Base-by-base conservation (phyloP, 148 eudicot genomes). In the Hydrangea macrophylla region DNA sequence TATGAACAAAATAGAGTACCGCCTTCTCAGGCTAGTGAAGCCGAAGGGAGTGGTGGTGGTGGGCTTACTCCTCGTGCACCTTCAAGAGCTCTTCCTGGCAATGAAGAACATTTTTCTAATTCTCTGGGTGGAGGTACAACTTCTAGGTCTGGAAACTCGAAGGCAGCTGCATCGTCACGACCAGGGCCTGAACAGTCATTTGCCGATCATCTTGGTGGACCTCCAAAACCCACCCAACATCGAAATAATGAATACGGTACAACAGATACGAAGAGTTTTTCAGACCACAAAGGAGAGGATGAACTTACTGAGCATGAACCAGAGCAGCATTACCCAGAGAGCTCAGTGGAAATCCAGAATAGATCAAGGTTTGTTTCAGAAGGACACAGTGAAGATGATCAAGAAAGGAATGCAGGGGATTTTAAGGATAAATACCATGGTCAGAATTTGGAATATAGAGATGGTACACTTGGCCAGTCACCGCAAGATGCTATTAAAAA, bases 1-100 rank as follows among this genome's bases (percentile, higher is more conserved):
- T 94, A 94, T 83, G 97, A 94, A 68, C 99, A 91, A 72, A 91
- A 89, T 69, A 84, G 81, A 81, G 82, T 75, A 69, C 87, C 84
- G 7, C 80, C 77, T 50, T 80, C 83, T 72, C 97, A 87, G 78
- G 82, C 84, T 51, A 84, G 96, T 79, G 97, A 89, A 74, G 87
- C 80, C 65, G 92, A 86, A 64, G 90, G 82, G 60, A 86, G 91
- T 70, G 79, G 76, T 69, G 91, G 76, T 8, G 88, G 85, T 58
- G 78, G 80, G 66, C 59, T 71, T 58, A 64, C 70, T 40, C 84
- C 60, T 64, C 72, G 76, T 26, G 76, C 73, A 54, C 73, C 74
- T 5, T 70, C 83, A 25, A 88, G 79, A 77, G 76, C 71, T 70
- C 77, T 83, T 39, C 50, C 73, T 74, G 40, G 62, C 36, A 72